Evolutionary conservation across 2,329 filamentous ascomycete species (phyloP), one percentile per base, ranked within the genome.

Genomic region (Ceratocystis eucalypticola): DNA sequence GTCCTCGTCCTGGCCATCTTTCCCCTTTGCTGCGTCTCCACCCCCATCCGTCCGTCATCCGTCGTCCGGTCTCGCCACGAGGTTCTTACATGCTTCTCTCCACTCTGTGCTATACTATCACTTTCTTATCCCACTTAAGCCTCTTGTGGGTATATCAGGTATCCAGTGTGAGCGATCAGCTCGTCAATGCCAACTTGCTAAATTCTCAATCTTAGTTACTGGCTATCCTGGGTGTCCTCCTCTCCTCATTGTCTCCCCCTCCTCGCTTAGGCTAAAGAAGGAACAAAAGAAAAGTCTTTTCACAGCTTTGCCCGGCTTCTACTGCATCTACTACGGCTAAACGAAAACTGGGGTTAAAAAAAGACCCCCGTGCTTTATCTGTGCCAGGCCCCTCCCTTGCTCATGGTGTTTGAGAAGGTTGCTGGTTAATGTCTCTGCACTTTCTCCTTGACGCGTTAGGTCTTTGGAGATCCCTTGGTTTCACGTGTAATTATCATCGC

Each of bases 401-500:
- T 59, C 55, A 1, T 5, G 25, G 17, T 33, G 55, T 59, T 59
- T 59, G 55, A 59, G 25, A n/a, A 59, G 33, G 33, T 17, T n/a
- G 5, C 12, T 6, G 10, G 20, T 22, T 53, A 28, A 22, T 53
- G 48, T 59, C 6, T 33, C 55, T 59, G 53, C 25, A 59, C 25
- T 33, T 33, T n/a, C 46, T 20, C 22, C n/a, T 25, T n/a, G 6
- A 33, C 55, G 30, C 28, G 25, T 30, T 37, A 15, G 30, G 55
- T 15, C 55, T 59, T 17, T 59, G 33, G 17, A 33, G 55, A 33
- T 59, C 55, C 55, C 17, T 59, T 10, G 28, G 55, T 59, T 59
- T 59, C 55, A 59, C 55, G 30, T 59, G 55, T 59, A 59, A 59
- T 59, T 59, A 59, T 59, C 30, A 12, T 59, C 28, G 25, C 55